These are phyloP conservation scores for Trichoderma afroharzianum DNA, from an alignment of 2,329 filamentous ascomycete species.

Conservation along the genomic window DNA sequence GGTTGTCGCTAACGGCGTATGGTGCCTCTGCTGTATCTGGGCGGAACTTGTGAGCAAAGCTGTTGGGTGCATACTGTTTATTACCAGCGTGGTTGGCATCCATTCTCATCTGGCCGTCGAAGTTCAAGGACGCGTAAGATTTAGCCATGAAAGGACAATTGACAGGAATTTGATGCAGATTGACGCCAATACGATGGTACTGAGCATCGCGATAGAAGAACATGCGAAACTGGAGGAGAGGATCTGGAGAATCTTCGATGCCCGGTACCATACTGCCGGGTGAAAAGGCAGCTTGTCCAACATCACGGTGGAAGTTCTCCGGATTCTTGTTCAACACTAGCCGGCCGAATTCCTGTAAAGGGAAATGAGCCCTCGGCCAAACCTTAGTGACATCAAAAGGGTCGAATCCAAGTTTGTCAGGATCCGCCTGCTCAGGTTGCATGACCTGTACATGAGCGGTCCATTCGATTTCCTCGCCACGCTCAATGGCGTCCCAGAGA, in stretches of 20 bases:
- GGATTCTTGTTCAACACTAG: constrained; percentile 65
- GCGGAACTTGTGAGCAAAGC: background rate
- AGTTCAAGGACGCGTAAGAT: background rate
- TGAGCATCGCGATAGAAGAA: constrained; percentile 49
- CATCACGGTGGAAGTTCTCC: constrained; percentile 47
- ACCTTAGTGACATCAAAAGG: constrained; percentile 66
- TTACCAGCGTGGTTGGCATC: background rate
- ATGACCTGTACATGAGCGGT: constrained; percentile 36
- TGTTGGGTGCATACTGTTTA: background rate
- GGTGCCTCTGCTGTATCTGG: background rate
- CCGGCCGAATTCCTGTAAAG: constrained; percentile 62
- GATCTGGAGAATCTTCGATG: constrained; percentile 45
- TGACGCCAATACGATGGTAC: constrained; percentile 48
- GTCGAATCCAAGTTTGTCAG: background rate
- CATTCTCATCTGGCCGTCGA: background rate
- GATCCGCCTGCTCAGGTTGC: constrained; percentile 46
- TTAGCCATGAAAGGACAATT: constrained; percentile 21
- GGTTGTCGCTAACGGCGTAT: constrained; percentile 47
- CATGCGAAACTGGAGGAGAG: constrained; percentile 44
- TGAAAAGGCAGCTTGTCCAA: constrained; percentile 51
- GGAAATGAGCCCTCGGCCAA: constrained; percentile 63
- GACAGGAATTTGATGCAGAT: constrained; percentile 46
- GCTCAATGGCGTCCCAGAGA: constrained; percentile 38
- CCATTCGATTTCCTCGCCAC: background rate
- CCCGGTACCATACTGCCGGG: constrained; percentile 49